A percentile compares a stretch with the other conserved stretches of the same genome.
phyloP scores from a whole-genome alignment of 208 protist species.

The Trypanosoma boissoni region DNA sequence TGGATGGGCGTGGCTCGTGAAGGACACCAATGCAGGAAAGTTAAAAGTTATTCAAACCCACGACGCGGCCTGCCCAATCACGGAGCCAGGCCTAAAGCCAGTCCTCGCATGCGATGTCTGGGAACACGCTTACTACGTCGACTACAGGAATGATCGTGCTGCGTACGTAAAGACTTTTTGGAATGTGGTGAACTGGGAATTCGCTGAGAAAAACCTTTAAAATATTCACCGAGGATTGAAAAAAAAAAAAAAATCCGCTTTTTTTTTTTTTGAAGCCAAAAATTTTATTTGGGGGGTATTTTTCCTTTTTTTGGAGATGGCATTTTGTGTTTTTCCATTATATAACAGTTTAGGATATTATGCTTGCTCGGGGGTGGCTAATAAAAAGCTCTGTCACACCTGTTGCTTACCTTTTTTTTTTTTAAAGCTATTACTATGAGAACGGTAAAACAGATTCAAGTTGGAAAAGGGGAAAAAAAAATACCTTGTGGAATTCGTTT shows the following conservation, averaged over 20 bases:
- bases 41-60: conserved; percentile 82
- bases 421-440: too few relatives aligned
- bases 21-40: conserved; percentile 75
- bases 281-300: too few relatives aligned
- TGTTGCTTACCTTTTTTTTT: too few relatives aligned
- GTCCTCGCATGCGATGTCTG: conserved; percentile 92
- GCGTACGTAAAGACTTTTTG: conserved; percentile 91
- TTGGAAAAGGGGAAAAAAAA: too few relatives aligned
- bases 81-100: conserved; percentile 51
- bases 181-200: conserved; percentile 94
- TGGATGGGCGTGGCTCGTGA: conserved; percentile 94
- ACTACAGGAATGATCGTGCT: conserved; percentile 92
- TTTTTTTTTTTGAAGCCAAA: conserved; percentile 2
- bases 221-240: conserved; percentile 12
- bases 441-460: too few relatives aligned
- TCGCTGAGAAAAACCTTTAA: conserved; percentile 39
- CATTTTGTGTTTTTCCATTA: too few relatives aligned
- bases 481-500: too few relatives aligned
- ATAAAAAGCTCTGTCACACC: too few relatives aligned
- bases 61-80: conserved; percentile 51
- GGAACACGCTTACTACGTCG: conserved; percentile 96
- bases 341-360: too few relatives aligned
- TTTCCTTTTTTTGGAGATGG: too few relatives aligned
- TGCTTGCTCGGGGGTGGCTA: too few relatives aligned
- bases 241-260: background rate